Conservation (phyloP, 352 stramenopile species). For the Phytophthora brassicae region DNA sequence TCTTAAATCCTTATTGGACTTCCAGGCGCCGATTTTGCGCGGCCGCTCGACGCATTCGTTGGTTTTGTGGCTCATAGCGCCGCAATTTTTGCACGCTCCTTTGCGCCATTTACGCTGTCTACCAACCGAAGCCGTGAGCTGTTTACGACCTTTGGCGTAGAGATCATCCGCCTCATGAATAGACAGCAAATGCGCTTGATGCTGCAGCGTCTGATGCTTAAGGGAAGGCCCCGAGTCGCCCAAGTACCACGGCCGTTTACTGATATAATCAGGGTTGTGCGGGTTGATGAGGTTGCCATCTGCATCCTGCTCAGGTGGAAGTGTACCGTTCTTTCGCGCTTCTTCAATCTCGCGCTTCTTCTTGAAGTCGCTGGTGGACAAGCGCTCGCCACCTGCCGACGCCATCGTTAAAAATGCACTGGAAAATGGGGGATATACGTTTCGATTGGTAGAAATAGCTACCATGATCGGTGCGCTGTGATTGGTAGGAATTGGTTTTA, state of each 20-base stretch:
- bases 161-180: slow-evolving; percentile 90
- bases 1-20: slow-evolving; percentile 90
- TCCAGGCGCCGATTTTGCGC: slow-evolving; percentile 91
- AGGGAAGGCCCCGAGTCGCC: slow-evolving; percentile 92
- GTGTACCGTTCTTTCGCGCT: slow-evolving; percentile 86
- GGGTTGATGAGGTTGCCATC: slow-evolving; percentile 98
- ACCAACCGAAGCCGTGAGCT: background rate
- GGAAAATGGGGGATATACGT: too few relatives aligned
- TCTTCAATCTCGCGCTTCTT: slow-evolving; percentile 91
- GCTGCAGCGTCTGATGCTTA: slow-evolving; percentile 94
- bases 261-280: slow-evolving; percentile 99
- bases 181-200: slow-evolving; percentile 89
- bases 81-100: slow-evolving; percentile 95
- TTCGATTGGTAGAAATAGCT: too few relatives aligned
- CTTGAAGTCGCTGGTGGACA: slow-evolving; percentile 82
- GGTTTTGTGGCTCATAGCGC: slow-evolving; percentile 91
- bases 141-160: slow-evolving; percentile 52
- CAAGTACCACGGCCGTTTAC: slow-evolving; percentile 98
- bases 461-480: too few relatives aligned
- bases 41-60: slow-evolving; percentile 93
- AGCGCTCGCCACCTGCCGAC: slow-evolving; percentile 60
- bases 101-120: slow-evolving; percentile 79
- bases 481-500: background rate
- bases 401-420: slow-evolving; percentile 41
- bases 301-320: slow-evolving; percentile 86